Evolutionary conservation across 805 yeast species (phyloP), one percentile per base, ranked within the genome.

Genomic region (Saturnispora sekii): DNA sequence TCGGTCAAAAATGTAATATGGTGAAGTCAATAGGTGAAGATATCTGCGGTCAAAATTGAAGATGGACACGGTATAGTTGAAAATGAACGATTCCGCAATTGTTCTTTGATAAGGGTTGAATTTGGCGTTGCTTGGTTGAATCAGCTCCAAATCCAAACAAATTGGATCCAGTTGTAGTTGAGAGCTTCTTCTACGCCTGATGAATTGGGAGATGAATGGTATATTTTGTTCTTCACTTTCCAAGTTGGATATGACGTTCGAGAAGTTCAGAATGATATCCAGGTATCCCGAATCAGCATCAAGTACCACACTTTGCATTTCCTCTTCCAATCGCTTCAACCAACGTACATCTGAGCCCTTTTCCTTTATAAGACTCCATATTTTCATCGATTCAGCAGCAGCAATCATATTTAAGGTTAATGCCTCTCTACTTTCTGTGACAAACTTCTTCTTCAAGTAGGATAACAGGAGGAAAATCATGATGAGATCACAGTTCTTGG

Each of bases 81-180:
- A 72, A 2, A 69, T 49, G 47, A 70, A 71, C 33, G 73, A 69
- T 43, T 72, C 77, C 17, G 68, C 45, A 38, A 69, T 60, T 52
- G 69, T 67, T 38, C 70, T 55, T 47, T 66, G 69, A 33, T 46
- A 48, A 1, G 59, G 54, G 4, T 18, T 17, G 9, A 30, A 5
- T n/a, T 17, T 16, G 2, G 21, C 9, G 11, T 31, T n/a, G 9
- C 35, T 31, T 17, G 12, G 33, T 7, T 14, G 34, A 6, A 32
- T 34, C 14, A 44, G 12, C 11, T 18, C 39, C 15, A 33, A 17
- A 21, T 44, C 37, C 18, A 44, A 17, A 34, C 31, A 21, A n/a
- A 35, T 17, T n/a, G 38, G 32, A 39, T 38, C 46, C 26, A 38
- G 12, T 7, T 32, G n/a, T 17, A 39, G 12, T 12, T 39, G 33